Percentiles rank a stretch among this genome's conserved stretches.
Evolutionary conservation across 495 filamentous ascomycete species (phyloP).

Genomic region (Xylaria longipes): DNA sequence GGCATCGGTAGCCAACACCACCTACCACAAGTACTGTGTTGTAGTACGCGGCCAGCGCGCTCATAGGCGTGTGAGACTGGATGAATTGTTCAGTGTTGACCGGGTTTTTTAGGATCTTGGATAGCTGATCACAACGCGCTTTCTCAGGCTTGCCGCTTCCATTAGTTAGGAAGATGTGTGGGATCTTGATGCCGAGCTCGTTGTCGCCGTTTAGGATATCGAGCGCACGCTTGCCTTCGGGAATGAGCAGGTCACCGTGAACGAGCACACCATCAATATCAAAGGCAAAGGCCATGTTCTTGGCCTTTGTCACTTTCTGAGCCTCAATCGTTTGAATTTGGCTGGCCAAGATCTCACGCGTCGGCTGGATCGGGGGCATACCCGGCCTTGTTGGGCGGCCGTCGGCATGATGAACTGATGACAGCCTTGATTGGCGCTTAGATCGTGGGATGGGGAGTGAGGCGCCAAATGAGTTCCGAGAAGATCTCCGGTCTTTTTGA

Average conservation of each 20-base stretch:
- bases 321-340: conserved; percentile 75
- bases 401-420: conserved; percentile 53
- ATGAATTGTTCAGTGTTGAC: conserved; percentile 71
- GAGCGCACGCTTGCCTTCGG: conserved; percentile 62
- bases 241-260: conserved; percentile 68
- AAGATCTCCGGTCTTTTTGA: conserved; percentile 68
- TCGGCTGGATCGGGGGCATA: conserved; percentile 58
- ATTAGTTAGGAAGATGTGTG: conserved; percentile 74
- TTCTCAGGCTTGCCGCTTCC: conserved; percentile 68
- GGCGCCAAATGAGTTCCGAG: conserved; percentile 80
- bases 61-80: conserved; percentile 72
- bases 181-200: conserved; percentile 72
- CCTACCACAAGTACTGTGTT: conserved; percentile 69
- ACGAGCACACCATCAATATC: conserved; percentile 73
- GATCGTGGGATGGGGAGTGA: conserved; percentile 78
- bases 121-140: conserved; percentile 63
- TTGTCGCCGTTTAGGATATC: conserved; percentile 72
- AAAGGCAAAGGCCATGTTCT: conserved; percentile 73
- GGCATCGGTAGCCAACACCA: conserved; percentile 69
- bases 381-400: conserved; percentile 49
- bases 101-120: conserved; percentile 62
- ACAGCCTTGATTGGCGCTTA: conserved; percentile 71
- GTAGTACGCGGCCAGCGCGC: conserved; percentile 70
- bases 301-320: conserved; percentile 68
- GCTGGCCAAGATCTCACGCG: conserved; percentile 72